A percentile compares a stretch with the other conserved stretches of the same genome.
Evolutionary conservation across 176 grass and related monocot species (phyloP).

Genomic region (Chloris gayana): DNA sequence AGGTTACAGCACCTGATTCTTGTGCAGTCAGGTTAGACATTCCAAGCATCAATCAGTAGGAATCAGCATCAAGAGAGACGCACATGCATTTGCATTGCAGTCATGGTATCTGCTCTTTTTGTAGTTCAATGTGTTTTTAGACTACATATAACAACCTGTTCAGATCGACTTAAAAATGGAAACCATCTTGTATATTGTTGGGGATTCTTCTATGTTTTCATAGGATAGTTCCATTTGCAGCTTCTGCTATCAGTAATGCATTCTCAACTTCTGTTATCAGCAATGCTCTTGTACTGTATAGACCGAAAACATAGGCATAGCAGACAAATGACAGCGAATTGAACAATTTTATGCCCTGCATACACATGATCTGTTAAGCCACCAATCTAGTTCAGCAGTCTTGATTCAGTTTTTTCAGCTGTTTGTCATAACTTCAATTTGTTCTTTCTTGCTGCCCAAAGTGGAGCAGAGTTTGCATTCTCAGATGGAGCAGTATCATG

Average conservation of each 20-base stretch:
- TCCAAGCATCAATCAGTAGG: neutral
- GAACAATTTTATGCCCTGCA: neutral
- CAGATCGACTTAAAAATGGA: neutral
- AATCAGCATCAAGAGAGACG: neutral
- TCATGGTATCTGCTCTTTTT: neutral
- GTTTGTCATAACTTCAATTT: constrained; percentile 1
- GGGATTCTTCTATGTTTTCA: neutral
- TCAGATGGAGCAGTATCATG: neutral
- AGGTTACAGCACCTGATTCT: too few species aligned
- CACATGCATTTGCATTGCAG: neutral
- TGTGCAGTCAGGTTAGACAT: too few species aligned
- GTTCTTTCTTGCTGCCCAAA: constrained; percentile 2
- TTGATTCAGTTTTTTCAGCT: neutral
- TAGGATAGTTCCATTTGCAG: neutral
- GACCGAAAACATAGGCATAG: neutral
- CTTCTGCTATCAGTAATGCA: constrained; percentile 1
- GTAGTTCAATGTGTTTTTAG: constrained; percentile 12
- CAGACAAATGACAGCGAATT: neutral
- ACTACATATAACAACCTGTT: neutral
- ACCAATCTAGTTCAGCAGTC: neutral
- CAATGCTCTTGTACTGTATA: neutral
- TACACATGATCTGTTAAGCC: neutral
- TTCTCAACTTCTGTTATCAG: neutral
- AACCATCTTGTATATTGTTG: neutral
- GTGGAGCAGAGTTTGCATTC: neutral